Base-by-base conservation (phyloP, 208 protist species). In the Cochliopodium minus region DNA sequence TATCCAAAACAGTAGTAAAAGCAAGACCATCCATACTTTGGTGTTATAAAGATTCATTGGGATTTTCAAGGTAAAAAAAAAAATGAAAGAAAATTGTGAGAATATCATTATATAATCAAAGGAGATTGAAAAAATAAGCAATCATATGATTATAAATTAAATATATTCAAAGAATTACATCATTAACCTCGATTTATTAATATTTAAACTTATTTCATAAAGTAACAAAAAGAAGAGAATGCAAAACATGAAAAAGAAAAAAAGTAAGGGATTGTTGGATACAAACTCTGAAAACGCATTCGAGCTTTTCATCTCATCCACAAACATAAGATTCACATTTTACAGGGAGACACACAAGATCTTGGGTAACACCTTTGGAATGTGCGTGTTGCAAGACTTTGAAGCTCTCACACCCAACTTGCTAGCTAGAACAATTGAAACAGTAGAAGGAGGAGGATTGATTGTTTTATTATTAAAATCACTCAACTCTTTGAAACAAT, bases 41-140 rank as follows among this genome's bases (percentile, higher is more conserved):
- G 95, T 98, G 94, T 76, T 98, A 98, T 86, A 97, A 97, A 71
- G 91, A 97, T 63, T 91, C 97, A 26, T 86, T 95, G 10, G 90
- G 90, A 61, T 97, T 99, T 67, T 85, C 79, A 39, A 91, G 79
- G 51, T 72, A 67, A 29, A 45, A 52, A 35, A 10, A 33, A 47
- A 15, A 58, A 5, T 28, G 5, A 15, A n/a, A 10, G 0, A 23
- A 4, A 17, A 3, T 42, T 5, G 5, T 11, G 34, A 11, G 11
- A 38, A 15, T 5, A 38, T 38, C 34, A 38, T 38, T 38, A 15
- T 11, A 38, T 30, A 5, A 11, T 5, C 15, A 51, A 22, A n/a
- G 20, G 15, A 2, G 15, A 22, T 51, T 9, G 26, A 0, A 26
- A 52, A n/a, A 30, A 1, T 43, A 5, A 0, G 7, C 0, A 13